Evolutionary conservation across 163 green algal species (phyloP).

Genomic region (Scenedesmus sp.): DNA sequence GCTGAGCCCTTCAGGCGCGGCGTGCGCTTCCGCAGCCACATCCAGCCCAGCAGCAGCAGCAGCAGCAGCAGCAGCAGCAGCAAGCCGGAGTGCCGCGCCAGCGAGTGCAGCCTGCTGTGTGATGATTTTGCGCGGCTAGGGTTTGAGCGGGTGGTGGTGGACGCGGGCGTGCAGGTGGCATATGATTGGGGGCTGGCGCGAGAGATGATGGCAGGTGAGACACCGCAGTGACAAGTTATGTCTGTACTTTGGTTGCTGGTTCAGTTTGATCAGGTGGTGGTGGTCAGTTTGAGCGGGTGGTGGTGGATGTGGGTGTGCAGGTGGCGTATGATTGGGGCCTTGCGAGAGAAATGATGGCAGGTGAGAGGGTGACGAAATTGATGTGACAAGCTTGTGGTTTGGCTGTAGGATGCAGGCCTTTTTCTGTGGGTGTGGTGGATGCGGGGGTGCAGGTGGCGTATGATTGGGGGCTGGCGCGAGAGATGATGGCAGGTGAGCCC

Average conservation of each 20-base stretch:
- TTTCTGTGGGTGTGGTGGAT: too few species aligned
- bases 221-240: neutral
- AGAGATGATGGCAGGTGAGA: slow-evolving; percentile 34
- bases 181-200: slow-evolving; percentile 52
- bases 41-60: neutral
- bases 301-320: too few species aligned
- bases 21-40: slow-evolving; percentile 58
- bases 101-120: slow-evolving; percentile 78
- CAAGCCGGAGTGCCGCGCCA: slow-evolving; percentile 59
- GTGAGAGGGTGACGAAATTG: too few species aligned
- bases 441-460: slow-evolving; percentile 62
- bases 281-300: slow-evolving; percentile 44
- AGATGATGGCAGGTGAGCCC: slow-evolving; percentile 38
- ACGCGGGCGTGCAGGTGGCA: slow-evolving; percentile 59
- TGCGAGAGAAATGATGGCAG: too few species aligned
- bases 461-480: slow-evolving; percentile 29
- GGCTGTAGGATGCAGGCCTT: too few species aligned
- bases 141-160: slow-evolving; percentile 56
- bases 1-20: slow-evolving; percentile 61
- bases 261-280: neutral
- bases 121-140: slow-evolving; percentile 72
- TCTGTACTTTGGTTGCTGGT: neutral
- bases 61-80: neutral
- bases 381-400: too few species aligned
- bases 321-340: too few species aligned